Evolutionary conservation across 495 filamentous ascomycete genomes (phyloP).

Genomic region (Cairneyella variabilis): DNA sequence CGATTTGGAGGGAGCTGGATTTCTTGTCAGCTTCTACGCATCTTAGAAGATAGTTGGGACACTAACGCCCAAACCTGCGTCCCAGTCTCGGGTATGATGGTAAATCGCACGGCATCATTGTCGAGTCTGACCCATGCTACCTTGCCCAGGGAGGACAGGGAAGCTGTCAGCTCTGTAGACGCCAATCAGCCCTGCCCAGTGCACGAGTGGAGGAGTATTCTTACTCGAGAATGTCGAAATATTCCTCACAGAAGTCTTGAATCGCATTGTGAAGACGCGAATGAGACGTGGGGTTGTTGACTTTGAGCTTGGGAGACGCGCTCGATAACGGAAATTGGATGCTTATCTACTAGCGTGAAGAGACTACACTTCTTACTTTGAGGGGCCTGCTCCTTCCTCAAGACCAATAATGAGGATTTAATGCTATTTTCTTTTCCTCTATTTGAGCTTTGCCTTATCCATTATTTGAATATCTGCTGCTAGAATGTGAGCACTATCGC

Average conservation of each 20-base stretch:
- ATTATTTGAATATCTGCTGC: too few relatives aligned
- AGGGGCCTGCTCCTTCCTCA: too few relatives aligned
- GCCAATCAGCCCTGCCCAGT: background rate
- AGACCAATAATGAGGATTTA: too few relatives aligned
- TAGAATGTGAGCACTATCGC: too few relatives aligned
- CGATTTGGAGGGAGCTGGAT: slow-evolving; percentile 54
- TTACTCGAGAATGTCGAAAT: slow-evolving; percentile 83
- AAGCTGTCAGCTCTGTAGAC: slow-evolving; percentile 71
- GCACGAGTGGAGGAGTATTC: background rate
- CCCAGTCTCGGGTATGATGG: slow-evolving; percentile 87
- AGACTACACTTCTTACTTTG: too few relatives aligned
- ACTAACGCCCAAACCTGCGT: slow-evolving; percentile 97
- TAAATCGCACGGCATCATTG: slow-evolving; percentile 82
- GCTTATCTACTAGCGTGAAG: too few relatives aligned
- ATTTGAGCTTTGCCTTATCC: too few relatives aligned
- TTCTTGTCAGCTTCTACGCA: slow-evolving; percentile 3
- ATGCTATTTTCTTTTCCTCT: too few relatives aligned
- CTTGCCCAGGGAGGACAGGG: slow-evolving; percentile 81
- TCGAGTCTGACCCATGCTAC: slow-evolving; percentile 92
- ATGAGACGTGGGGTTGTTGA: background rate
- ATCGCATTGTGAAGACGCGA: slow-evolving; percentile 57
- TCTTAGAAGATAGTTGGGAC: background rate
- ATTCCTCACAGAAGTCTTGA: slow-evolving; percentile 76
- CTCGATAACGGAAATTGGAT: too few relatives aligned
- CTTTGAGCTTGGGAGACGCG: slow-evolving; percentile 13